Evolutionary conservation across 495 filamentous ascomycete genomes (phyloP).

Genomic region (Neurospora cerealis): DNA sequence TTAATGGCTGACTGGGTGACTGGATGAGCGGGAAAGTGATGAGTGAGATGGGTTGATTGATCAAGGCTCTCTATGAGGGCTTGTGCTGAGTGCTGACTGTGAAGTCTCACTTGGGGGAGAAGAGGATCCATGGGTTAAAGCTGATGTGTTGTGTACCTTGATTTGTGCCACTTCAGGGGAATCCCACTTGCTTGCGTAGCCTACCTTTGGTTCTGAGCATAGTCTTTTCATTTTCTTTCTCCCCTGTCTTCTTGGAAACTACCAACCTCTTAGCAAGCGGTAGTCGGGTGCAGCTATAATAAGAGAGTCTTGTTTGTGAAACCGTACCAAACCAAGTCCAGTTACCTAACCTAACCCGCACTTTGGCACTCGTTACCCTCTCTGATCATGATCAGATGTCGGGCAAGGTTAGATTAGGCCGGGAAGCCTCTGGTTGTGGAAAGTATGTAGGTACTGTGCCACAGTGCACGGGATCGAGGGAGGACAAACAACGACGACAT

Average conservation of each 20-base stretch:
- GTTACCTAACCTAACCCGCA: not conserved
- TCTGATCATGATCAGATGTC: not conserved
- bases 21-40: not conserved
- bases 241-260: not conserved
- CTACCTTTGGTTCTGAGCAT: not conserved
- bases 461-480: not conserved
- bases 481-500: not conserved
- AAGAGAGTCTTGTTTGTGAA: not conserved
- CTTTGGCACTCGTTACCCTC: not conserved
- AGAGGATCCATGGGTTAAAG: not conserved
- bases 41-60: not conserved
- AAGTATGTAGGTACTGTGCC: not conserved
- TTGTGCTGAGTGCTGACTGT: not conserved
- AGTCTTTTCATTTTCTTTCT: not conserved
- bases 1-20: constrained; percentile 6
- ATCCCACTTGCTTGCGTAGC: not conserved
- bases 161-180: not conserved
- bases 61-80: not conserved
- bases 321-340: not conserved
- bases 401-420: not conserved
- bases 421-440: not conserved
- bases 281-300: not conserved
- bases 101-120: not conserved
- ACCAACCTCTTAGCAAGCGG: not conserved
- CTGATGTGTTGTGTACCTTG: not conserved